Evolutionary conservation across 306 rosid species (phyloP), one percentile per base, ranked within the genome.

Genomic region (Cyamopsis tetragonoloba): DNA sequence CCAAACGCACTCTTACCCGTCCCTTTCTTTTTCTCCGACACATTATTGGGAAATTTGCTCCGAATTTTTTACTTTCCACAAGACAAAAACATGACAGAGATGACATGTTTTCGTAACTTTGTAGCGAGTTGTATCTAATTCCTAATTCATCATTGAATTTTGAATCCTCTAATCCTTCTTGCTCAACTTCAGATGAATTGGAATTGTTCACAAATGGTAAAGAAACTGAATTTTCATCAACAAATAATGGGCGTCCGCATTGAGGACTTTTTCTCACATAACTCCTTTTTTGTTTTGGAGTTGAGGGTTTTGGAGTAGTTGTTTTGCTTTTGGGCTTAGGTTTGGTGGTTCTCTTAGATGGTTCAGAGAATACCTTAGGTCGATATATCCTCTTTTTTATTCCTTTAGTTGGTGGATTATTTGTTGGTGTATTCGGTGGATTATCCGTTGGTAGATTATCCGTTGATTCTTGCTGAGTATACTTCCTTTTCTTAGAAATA

Each of bases 241-340:
- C 18, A 9, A 76, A 76, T n/a, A 76, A 39, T 2, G 54, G 2
- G 0, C 18, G 32, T 27, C 2, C 23, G 27, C 75, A 50, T 1
- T 9, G 31, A 7, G 31, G 0, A 13, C 0, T 4, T 35, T 5
- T 79, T 70, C 15, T 75, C 6, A 35, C 34, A 2, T 55, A 20
- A 34, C 7, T 58, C 51, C 5, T 53, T 11, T n/a, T 62, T 3
- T 37, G 41, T 7, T 13, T 20, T 2, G 80, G 80, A 15, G 73
- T 74, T 39, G 73, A 62, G 49, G 79, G 55, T 28, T 67, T 77
- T 47, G 77, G 77, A 8, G 68, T 56, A n/a, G 5, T 7, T 30
- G 15, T 12, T 54, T 12, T 54, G 4, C 50, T 4, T 61, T 73
- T 53, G 19, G 22, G 4, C 1, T 68, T 19, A 3, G 58, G 28